A percentile compares a stretch with the other conserved stretches of the same genome.
phyloP scores from a whole-genome alignment of 352 stramenopile species.

The Globisporangium recalcitrans region DNA sequence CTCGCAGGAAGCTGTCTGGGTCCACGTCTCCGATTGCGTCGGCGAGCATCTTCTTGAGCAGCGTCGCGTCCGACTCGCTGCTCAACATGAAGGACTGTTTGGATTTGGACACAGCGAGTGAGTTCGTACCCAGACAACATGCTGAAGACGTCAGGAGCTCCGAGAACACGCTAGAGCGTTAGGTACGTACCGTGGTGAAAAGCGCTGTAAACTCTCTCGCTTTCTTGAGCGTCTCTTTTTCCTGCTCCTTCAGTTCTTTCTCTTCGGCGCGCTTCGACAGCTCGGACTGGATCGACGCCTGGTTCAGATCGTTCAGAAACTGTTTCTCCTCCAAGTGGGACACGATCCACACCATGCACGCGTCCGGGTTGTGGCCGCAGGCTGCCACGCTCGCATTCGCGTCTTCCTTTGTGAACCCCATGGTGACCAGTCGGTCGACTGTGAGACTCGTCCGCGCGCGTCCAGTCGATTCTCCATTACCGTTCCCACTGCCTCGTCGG shows the following conservation, averaged over 20 bases:
- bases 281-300: slow-evolving; percentile 74
- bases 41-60: slow-evolving; percentile 44
- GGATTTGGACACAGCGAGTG: no score
- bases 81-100: slow-evolving; percentile 55
- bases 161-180: no score
- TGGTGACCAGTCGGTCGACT: slow-evolving; percentile 44
- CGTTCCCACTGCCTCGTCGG: background rate
- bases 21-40: slow-evolving; percentile 42
- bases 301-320: slow-evolving; percentile 65
- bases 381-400: slow-evolving; percentile 51
- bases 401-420: slow-evolving; percentile 65
- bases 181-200: slow-evolving; percentile 50
- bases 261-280: slow-evolving; percentile 60
- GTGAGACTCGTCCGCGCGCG: slow-evolving; percentile 50
- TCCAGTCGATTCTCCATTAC: background rate
- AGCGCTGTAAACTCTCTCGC: slow-evolving; percentile 54
- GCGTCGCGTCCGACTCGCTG: slow-evolving; percentile 26
- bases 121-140: no score
- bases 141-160: no score
- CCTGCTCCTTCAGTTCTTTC: slow-evolving; percentile 43
- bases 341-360: slow-evolving; percentile 82
- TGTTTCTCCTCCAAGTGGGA: slow-evolving; percentile 66
- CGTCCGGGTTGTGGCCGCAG: slow-evolving; percentile 52
- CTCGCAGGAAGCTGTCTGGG: slow-evolving; percentile 39
- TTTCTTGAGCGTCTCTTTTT: slow-evolving; percentile 45